Evolutionary conservation across 176 grass and related monocot species (phyloP).

Genomic region (Carex cristatella): DNA sequence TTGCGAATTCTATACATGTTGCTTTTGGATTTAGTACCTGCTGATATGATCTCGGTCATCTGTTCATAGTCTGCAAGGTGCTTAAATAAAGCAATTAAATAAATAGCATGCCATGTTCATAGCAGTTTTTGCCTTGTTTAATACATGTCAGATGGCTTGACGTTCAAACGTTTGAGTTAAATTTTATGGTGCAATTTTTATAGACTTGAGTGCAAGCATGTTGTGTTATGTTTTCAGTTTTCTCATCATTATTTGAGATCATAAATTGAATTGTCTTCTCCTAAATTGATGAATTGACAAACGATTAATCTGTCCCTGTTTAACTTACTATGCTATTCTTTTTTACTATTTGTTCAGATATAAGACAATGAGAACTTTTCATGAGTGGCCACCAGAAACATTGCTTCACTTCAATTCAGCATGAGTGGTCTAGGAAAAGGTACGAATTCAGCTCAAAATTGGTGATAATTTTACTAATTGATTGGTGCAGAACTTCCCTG

Average conservation of each 20-base stretch:
- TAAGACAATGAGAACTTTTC: not conserved
- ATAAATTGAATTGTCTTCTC: not conserved
- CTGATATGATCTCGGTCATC: not conserved
- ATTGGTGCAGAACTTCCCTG: not conserved
- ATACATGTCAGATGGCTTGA: not conserved
- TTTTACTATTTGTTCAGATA: not conserved
- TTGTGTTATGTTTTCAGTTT: not conserved
- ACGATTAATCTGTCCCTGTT: not conserved
- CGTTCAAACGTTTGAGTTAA: not conserved
- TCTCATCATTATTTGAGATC: not conserved
- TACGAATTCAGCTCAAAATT: not conserved
- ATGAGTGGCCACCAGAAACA: not conserved
- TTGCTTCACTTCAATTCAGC: not conserved
- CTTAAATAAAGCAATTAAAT: not conserved
- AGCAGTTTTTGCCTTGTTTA: not conserved
- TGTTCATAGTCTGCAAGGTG: not conserved
- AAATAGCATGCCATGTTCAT: no score
- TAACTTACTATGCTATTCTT: not conserved
- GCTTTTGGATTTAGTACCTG: not conserved
- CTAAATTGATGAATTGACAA: not conserved
- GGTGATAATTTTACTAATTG: not conserved
- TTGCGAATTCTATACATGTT: not conserved
- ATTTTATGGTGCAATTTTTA: not conserved
- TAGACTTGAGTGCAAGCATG: not conserved
- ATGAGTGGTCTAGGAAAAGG: not conserved